A percentile compares a stretch with the other conserved stretches of the same genome.
These are phyloP conservation scores for Penicillium fimorum DNA, from an alignment of 495 filamentous ascomycete species.

Conservation along the genomic window DNA sequence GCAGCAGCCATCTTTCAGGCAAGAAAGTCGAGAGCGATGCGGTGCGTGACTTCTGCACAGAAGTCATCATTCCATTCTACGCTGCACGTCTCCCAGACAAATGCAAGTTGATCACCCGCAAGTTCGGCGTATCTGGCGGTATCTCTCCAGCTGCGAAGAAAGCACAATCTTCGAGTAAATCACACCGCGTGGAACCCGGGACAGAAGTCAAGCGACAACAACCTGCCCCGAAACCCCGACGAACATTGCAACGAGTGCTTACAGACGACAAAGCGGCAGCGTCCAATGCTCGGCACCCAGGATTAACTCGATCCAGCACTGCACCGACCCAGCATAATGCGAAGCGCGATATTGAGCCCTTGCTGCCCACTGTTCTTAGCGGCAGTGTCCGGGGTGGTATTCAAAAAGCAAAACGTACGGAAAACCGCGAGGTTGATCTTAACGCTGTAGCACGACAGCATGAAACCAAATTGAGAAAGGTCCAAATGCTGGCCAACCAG, in stretches of 20 bases:
- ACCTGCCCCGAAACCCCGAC: constrained; percentile 47
- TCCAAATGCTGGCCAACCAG: constrained; percentile 61
- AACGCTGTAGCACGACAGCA: constrained; percentile 53
- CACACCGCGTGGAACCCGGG: constrained; percentile 48
- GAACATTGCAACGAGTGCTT: constrained; percentile 65
- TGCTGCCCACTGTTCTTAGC: constrained; percentile 32
- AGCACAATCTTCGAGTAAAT: constrained; percentile 28
- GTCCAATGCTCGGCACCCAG: constrained; percentile 37
- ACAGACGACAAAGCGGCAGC: constrained; percentile 59
- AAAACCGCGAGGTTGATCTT: constrained; percentile 68
- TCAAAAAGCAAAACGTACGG: constrained; percentile 57
- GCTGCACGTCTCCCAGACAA: constrained; percentile 77
- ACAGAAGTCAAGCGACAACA: constrained; percentile 53
- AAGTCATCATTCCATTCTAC: constrained; percentile 94
- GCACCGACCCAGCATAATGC: constrained; percentile 44
- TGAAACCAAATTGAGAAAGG: constrained; percentile 68
- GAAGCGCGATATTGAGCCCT: constrained; percentile 36
- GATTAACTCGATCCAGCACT: constrained; percentile 69
- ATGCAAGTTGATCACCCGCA: constrained; percentile 76
- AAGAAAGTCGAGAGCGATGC: constrained; percentile 55
- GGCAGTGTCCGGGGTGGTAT: constrained; percentile 51
- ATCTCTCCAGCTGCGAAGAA: constrained; percentile 53
- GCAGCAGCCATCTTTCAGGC: constrained; percentile 32
- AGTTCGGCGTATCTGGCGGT: constrained; percentile 74
- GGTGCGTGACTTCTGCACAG: constrained; percentile 78